Conservation (phyloP, 2,329 filamentous ascomycete species). For the Ambrosiella xylebori region DNA sequence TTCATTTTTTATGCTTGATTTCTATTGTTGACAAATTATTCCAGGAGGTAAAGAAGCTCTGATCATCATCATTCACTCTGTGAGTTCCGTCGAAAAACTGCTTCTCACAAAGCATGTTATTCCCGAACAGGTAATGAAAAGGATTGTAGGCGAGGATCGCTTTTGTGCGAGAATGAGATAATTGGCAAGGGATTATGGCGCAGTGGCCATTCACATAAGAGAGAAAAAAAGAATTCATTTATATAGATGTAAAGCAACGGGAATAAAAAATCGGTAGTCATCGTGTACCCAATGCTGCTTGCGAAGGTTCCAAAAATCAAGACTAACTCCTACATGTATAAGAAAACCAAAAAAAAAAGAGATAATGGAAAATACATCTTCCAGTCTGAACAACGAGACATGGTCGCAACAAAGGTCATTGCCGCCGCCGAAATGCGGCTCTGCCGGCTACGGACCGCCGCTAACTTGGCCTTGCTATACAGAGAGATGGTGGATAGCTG, state of each 20-base stretch:
- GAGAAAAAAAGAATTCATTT: neutral
- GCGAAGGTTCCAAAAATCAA: no score
- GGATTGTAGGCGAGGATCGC: neutral
- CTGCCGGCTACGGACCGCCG: neutral
- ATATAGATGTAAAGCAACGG: no score
- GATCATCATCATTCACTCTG: no score
- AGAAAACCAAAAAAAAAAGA: no score
- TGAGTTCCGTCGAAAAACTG: neutral
- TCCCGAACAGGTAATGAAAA: slow-evolving; percentile 9
- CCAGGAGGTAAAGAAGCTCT: no score
- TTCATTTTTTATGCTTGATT: neutral
- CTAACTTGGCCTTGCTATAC: neutral
- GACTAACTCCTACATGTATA: no score
- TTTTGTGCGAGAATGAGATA: neutral
- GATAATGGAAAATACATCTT: no score
- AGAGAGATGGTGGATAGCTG: neutral
- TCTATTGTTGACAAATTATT: no score
- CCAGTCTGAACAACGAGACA: no score
- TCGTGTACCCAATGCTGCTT: no score
- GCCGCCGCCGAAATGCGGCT: neutral
- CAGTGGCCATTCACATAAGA: neutral
- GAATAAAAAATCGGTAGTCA: no score
- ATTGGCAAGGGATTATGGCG: neutral
- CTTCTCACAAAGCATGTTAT: slow-evolving; percentile 2
- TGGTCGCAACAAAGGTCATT: no score